Evolutionary conservation across 129 eudicot genomes (phyloP), one percentile per base, ranked within the genome.

Genomic region (Arctium minus): DNA sequence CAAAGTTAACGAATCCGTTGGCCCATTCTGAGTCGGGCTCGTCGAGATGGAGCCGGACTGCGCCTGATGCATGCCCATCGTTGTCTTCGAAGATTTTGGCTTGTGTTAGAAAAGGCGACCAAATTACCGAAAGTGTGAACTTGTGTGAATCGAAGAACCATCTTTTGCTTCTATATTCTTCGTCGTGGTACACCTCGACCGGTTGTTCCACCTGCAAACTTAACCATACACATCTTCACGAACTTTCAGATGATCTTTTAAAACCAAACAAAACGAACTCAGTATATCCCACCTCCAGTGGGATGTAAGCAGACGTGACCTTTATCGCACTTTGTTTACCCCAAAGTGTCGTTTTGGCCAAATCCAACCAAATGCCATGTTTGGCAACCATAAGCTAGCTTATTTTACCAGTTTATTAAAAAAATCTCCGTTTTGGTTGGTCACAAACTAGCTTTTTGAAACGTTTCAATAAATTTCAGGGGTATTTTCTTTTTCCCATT

Each of bases 21-120:
- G 88, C 88, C 97, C 96, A 94, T 15, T 81, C 79, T 0, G 89
- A 35, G 71, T 89, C 92, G 0, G 88, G 89, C 73, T 87, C 53
- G 33, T 94, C 98, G 1, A 92, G 91, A 40, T 87, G 88, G 32
- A 92, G 94, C 32, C 83, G 89, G 74, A 73, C 83, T 64, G 69
- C 81, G 32, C 80, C 86, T 4, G 96, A 74, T n/a, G 97, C 87
- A 12, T 86, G 86, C 6, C 97, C 97, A 0, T 94, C 87, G 72
- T 85, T 80, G 79, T 95, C 92, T 84, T 95, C 97, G 3, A 86
- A 91, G 10, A 85, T 88, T 15, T 79, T 67, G 71, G 98, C 91
- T 75, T 88, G 83, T 8, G 87, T 75, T 39, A 94, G 82, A 88
- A 86, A 94, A 22, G 97, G 97, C 0, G 96, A 85, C 98, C 98